phyloP scores from a whole-genome alignment of 2,329 filamentous ascomycete genomes.

The Fusarium sp. region DNA sequence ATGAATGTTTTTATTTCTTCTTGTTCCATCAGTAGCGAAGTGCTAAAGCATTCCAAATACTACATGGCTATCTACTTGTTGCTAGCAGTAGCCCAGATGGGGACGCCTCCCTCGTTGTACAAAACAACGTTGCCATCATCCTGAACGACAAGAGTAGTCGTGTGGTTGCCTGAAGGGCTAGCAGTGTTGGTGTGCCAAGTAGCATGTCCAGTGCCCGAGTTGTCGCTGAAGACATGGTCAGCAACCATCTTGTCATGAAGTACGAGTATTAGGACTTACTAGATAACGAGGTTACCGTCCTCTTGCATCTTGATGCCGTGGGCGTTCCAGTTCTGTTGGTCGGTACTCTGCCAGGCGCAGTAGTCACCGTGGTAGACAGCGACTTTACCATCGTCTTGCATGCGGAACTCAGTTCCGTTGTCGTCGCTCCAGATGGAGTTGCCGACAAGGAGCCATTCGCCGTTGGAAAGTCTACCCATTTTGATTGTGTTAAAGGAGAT shows the following conservation, averaged over 20 bases:
- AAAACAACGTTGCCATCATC: conserved; percentile 13
- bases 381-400: conserved; percentile 21
- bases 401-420: conserved; percentile 6
- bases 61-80: neutral
- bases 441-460: conserved; percentile 19
- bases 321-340: neutral
- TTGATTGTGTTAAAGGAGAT: neutral
- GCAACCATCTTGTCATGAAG: rapidly evolving
- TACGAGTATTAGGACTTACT: neutral
- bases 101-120: neutral
- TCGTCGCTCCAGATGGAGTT: conserved; percentile 18
- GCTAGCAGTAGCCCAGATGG: conserved; percentile 1
- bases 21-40: neutral
- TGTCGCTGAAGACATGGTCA: neutral
- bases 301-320: conserved; percentile 12
- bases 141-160: conserved; percentile 3
- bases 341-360: conserved; percentile 10
- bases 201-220: neutral
- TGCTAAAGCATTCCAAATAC: too few species aligned
- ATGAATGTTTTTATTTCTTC: neutral
- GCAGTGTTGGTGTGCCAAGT: conserved; percentile 9
- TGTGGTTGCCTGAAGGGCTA: neutral
- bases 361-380: conserved; percentile 2
- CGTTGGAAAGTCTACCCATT: conserved; percentile 16
- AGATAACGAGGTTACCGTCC: conserved; percentile 12